Base-by-base conservation (phyloP, 2,329 filamentous ascomycete species). In the Fusarium newnesense region DNA sequence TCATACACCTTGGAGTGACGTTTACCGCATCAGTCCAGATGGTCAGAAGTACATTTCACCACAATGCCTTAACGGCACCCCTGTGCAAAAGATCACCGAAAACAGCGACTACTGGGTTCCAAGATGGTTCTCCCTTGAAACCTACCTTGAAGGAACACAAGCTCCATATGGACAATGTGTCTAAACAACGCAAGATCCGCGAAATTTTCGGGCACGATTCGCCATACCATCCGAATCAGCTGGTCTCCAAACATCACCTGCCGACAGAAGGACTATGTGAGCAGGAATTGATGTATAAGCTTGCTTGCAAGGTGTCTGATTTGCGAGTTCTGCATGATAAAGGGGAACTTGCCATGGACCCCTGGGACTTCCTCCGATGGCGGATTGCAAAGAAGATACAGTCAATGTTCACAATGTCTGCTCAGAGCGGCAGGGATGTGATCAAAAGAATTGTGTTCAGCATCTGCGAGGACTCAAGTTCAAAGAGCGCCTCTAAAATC, bases 351-450 rank as follows among this genome's bases (percentile, higher is more conserved):
- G 30, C 39, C 1, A 84, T 84, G 82, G 78, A 82, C 12, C 80
- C 82, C 0, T 82, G 78, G 61, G 79, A 83, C 65, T 84, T 84
- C 54, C 70, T 83, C 44, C 76, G 83, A 24, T 84, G 81, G 82
- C 75, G 81, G 26, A 69, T 82, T 32, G 59, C 64, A 11, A 57
- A 62, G 12, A 76, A 77, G 36, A 44, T 74, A 15, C 34, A 59
- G 9, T 58, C 65, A 1, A 53, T 57, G 5, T 19, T 64, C 4
- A 18, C 13, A 24, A 52, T 52, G 9, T 43, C 56, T 2, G 52
- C 65, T 9, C 40, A 69, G 16, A 75, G 65, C 4, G 74, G 59
- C 0, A 44, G 40, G 4, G 64, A 62, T 9, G n/a, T 59, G 6
- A 52, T 75, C 4, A 42, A 39, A 5, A 37, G 54, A 2, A 67